Base-by-base conservation (phyloP, 1,284 basidiomycete genomes). In the Quambalaria eucalypti region DNA sequence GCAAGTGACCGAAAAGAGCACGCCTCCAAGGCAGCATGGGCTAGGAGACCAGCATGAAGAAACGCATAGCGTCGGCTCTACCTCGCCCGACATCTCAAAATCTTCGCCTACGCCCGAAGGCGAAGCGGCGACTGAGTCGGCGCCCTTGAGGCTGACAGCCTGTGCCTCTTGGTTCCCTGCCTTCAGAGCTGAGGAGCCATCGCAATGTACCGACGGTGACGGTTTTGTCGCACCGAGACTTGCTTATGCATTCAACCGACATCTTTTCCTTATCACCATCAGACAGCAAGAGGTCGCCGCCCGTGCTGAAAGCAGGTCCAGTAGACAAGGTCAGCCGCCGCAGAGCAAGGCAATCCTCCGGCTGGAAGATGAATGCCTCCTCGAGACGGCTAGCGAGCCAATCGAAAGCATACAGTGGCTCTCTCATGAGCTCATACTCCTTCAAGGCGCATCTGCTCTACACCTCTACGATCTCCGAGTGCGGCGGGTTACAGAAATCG, bases 391-490 rank as follows among this genome's bases (percentile, higher is more conserved):
- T 39, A 10, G 16, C 4, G 36, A 39, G 21, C 49, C 71, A 0
- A 76, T 81, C 23, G 60, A 74, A 19, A 76, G 74, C 0, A 44
- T 82, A 39, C 76, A 78, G 49, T 81, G 80, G 81, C 78, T 78
- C 53, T 78, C 78, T 55, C 65, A 61, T 2, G 67, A 71, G 50
- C 58, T 69, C 8, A 54, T 71, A 54, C 48, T 71, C 25, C 56
- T 65, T 25, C 60, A 57, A 1, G 50, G 51, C 12, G 14, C 55
- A 8, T 50, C 47, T 4, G 59, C 57, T 8, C 50, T 71, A 5
- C 55, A 55, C 14, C 60, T 71, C 23, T 68, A 67, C 38, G 66
- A 69, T 42, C 60, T 68, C 28, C 54, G 67, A 4, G 58, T 59
- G 1, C 56, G 62, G 19, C 59, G 54, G 33, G 62, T 64, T 31